Base-by-base conservation (phyloP, 352 stramenopile species). In the Thraustochytrium striatum region DNA sequence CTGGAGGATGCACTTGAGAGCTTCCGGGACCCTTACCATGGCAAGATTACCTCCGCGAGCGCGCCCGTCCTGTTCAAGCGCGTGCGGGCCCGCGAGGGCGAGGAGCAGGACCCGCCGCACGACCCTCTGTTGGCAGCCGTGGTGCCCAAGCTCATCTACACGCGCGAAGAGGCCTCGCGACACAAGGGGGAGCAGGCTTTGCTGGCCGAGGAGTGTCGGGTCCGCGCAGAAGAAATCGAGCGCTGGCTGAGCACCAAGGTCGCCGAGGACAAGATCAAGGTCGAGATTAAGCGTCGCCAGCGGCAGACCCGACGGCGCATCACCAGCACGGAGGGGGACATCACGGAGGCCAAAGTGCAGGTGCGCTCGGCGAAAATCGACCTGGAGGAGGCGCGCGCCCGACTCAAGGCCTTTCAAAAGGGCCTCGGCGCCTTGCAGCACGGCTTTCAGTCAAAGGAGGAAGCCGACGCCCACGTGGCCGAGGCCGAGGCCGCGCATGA, bases 141-240 rank as follows among this genome's bases (percentile, higher is more conserved):
- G 7, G 72, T 79, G 2, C 69, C 69, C 2, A 65, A 79, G 69
- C 69, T 79, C 9, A 32, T 79, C 11, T 79, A 69, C 69, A 79
- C 69, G 19, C 30, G 3, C 3, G 69, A 79, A 53, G 69, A 79
- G 28, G 69, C 69, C 3, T n/a, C 9, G 13, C 50, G 69, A 21
- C 38, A 16, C 11, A 21, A 32, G 25, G 57, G 53, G 11, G 69
- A 79, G 39, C 21, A n/a, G 19, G n/a, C 3, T 19, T 32, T 73
- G 9, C 25, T 69, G 32, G 30, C 5, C 35, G 13, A 30, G 5
- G 52, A 28, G 38, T 8, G 21, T 28, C 21, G 50, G 30, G 30
- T 19, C 5, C n/a, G 35, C 3, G 13, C 13, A 11, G 50, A 36
- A 30, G 13, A 13, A 33, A 3, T 79, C 13, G 44, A 65, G 3